Base-by-base conservation (phyloP, 148 eudicot genomes). In the Polygonum maritimum region DNA sequence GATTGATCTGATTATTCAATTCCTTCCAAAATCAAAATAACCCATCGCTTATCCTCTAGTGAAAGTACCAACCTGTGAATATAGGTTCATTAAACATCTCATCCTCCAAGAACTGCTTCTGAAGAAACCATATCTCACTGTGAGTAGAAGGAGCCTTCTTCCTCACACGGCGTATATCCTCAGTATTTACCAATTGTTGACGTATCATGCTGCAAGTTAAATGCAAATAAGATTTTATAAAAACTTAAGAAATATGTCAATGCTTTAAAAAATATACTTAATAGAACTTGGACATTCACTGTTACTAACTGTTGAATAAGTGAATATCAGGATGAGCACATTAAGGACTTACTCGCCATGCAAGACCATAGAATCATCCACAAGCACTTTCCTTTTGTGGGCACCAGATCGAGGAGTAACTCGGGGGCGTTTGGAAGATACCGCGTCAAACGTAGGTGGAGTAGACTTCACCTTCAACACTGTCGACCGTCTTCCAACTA, bases 91-190 rank as follows among this genome's bases (percentile, higher is more conserved):
- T 81, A 76, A 95, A 92, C 54, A 92, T 79, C 36, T 85, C 94
- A 74, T 88, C 97, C 80, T 88, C 91, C 89, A 87, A 79, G 78
- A 83, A 78, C 77, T 89, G 92, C 45, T 87, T 91, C 82, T 87
- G 89, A 73, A 95, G 88, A 87, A 87, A 74, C 86, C 91, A 89
- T 69, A 92, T 90, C 84, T 92, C 99, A 85, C 87, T 77, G 51
- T 76, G 87, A 39, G 98, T 90, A 79, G 97, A 95, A 44, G 99
- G 98, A 87, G 98, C 99, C 80, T 92, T 95, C 90, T 92, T 90
- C 63, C 98, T 82, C 79, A 88, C 77, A 38, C 99, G 94, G 8
- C 99, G 96, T 83, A 95, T 91, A 60, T 91, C 98, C 79, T 88
- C 97, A 33, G 96, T 86, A 81, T 77, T 81, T 44, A 85, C 86